These are phyloP conservation scores for Backusella liffmaniae DNA, from an alignment of 192 early-diverging fungal species.

Conservation along the genomic window DNA sequence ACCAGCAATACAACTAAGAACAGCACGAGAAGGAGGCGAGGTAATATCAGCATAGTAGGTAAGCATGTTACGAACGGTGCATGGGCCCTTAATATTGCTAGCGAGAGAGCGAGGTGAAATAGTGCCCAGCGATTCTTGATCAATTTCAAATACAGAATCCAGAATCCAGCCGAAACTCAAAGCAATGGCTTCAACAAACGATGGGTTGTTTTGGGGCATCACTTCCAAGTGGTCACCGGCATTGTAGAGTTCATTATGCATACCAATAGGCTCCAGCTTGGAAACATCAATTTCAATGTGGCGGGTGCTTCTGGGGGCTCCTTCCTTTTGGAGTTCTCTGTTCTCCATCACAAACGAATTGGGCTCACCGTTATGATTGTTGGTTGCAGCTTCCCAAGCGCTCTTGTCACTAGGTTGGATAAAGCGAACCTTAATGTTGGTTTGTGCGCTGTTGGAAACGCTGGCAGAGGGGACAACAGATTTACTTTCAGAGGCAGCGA, in stretches of 20 bases:
- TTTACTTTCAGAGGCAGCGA: neutral
- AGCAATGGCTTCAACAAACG: constrained; percentile 43
- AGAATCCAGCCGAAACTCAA: constrained; percentile 43
- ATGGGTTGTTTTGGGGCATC: constrained; percentile 39
- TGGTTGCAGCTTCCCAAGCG: constrained; percentile 14
- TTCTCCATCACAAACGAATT: constrained; percentile 32
- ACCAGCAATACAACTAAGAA: constrained; percentile 40
- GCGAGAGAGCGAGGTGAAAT: constrained; percentile 47
- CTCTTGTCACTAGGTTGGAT: constrained; percentile 12
- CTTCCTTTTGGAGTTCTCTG: constrained; percentile 40
- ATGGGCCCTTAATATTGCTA: constrained; percentile 43
- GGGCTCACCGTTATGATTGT: constrained; percentile 14
- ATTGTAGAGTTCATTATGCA: constrained; percentile 29
- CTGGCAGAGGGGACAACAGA: constrained; percentile 22
- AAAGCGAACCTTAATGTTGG: constrained; percentile 13
- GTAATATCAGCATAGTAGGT: constrained; percentile 49
- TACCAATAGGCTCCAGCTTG: constrained; percentile 9
- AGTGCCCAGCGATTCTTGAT: constrained; percentile 18
- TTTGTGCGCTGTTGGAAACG: neutral
- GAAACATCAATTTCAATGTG: constrained; percentile 38
- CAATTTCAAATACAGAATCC: constrained; percentile 48
- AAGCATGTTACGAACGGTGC: constrained; percentile 46
- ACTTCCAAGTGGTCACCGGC: constrained; percentile 58
- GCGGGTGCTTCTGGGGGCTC: constrained; percentile 38
- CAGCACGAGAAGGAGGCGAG: constrained; percentile 33